Percentiles rank a stretch among this genome's conserved stretches.
These are phyloP conservation scores for Leccinum glutinopallens DNA, from an alignment of 1,284 basidiomycete genomes.

Conservation along the genomic window DNA sequence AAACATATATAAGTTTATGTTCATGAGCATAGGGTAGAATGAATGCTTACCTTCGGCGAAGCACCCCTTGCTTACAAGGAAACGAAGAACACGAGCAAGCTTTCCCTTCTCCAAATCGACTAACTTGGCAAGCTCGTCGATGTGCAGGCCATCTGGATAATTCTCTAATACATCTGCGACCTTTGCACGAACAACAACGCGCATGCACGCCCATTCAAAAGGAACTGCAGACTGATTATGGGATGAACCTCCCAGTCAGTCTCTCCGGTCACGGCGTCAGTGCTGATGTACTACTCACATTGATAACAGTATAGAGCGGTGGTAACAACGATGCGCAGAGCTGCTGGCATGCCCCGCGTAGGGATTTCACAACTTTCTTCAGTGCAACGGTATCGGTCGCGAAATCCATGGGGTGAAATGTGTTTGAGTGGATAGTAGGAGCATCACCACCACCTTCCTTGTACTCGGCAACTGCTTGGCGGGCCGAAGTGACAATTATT, in stretches of 20 bases:
- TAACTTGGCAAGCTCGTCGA: constrained; percentile 26
- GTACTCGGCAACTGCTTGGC: constrained; percentile 33
- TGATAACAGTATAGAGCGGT: constrained; percentile 31
- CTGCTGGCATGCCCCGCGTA: constrained; percentile 33
- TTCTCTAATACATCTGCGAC: constrained; percentile 29
- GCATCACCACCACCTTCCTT: constrained; percentile 23
- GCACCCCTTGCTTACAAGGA: constrained; percentile 36
- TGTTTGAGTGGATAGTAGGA: constrained; percentile 28
- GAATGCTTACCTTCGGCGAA: constrained; percentile 32
- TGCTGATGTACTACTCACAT: not conserved
- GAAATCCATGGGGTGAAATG: constrained; percentile 30
- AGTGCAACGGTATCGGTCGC: constrained; percentile 23
- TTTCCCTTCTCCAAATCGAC: constrained; percentile 32
- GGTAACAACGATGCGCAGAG: constrained; percentile 32
- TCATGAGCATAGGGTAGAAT: not conserved
- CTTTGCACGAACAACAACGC: constrained; percentile 25
- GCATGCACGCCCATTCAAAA: constrained; percentile 32
- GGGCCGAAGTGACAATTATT: constrained; percentile 21
- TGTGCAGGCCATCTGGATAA: constrained; percentile 30
- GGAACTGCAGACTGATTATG: constrained; percentile 23
- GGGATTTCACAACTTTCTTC: constrained; percentile 32
- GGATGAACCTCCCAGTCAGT: not conserved
- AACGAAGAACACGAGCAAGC: constrained; percentile 35
- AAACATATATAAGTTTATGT: not conserved
- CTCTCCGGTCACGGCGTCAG: not conserved